These are phyloP conservation scores for Pseudomicrostroma phylloplanum DNA, from an alignment of 1,284 basidiomycete genomes.

Conservation along the genomic window DNA sequence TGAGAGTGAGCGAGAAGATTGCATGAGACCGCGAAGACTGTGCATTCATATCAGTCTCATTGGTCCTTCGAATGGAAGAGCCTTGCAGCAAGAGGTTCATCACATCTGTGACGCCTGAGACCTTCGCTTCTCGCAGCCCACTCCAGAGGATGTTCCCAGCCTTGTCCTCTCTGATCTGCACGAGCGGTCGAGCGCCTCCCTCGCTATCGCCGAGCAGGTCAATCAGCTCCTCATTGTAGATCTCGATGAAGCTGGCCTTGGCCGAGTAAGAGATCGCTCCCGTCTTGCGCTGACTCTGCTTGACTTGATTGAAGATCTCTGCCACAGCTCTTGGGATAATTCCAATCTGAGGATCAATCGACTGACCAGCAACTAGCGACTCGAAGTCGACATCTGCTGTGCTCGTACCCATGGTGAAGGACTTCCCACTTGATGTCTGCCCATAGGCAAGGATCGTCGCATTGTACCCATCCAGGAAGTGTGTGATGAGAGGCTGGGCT, in stretches of 20 bases:
- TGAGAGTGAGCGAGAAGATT: conserved; percentile 91
- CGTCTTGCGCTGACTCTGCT: conserved; percentile 53
- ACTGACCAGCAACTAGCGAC: conserved; percentile 26
- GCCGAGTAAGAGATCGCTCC: conserved; percentile 51
- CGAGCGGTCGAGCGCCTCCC: conserved; percentile 61
- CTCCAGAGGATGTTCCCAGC: conserved; percentile 95
- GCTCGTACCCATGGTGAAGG: conserved; percentile 74
- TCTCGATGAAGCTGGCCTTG: conserved; percentile 62
- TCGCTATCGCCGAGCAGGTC: conserved; percentile 46
- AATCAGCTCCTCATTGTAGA: conserved; percentile 76
- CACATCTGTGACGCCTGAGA: conserved; percentile 75
- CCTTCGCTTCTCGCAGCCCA: conserved; percentile 82
- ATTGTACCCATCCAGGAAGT: conserved; percentile 92
- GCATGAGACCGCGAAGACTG: conserved; percentile 96
- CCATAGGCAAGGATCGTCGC: conserved; percentile 97
- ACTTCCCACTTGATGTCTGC: conserved; percentile 94
- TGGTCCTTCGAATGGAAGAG: conserved; percentile 80
- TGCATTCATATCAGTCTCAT: conserved; percentile 97
- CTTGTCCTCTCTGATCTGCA: conserved; percentile 93
- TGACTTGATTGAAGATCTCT: conserved; percentile 74
- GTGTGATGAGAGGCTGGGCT: conserved; percentile 75
- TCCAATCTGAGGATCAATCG: conserved; percentile 55
- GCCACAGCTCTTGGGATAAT: conserved; percentile 92
- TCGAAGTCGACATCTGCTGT: conserved; percentile 38
- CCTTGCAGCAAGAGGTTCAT: conserved; percentile 80